These are phyloP conservation scores for Thermothielavioides terrestris DNA, from an alignment of 495 filamentous ascomycete species.

Conservation along the genomic window DNA sequence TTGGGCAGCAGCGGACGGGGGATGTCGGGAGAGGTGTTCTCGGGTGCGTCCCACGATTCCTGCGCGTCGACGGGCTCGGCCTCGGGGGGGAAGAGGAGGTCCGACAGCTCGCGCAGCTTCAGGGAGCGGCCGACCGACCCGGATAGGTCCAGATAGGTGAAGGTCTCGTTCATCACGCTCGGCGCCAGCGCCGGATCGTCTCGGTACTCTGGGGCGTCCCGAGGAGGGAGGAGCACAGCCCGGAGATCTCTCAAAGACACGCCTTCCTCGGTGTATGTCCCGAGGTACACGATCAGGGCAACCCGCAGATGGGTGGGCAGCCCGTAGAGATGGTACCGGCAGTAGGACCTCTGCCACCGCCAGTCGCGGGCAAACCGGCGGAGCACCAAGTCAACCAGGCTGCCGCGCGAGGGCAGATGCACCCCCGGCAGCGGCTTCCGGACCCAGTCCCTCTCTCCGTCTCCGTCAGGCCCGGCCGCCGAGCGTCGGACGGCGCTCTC, in stretches of 20 bases:
- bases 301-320: conserved; percentile 54
- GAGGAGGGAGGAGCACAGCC: conserved; percentile 29
- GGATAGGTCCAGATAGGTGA: conserved; percentile 56
- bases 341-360: conserved; percentile 57
- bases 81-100: conserved; percentile 37
- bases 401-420: conserved; percentile 34
- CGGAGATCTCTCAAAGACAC: conserved; percentile 37
- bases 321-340: conserved; percentile 55
- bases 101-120: conserved; percentile 49
- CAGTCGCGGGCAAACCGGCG: conserved; percentile 59
- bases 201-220: conserved; percentile 20
- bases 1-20: conserved; percentile 36
- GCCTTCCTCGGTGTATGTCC: conserved; percentile 38
- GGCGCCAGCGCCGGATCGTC: conserved; percentile 21
- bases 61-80: not conserved
- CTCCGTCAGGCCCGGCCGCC: not conserved
- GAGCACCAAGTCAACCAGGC: conserved; percentile 51
- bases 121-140: conserved; percentile 51
- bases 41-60: conserved; percentile 33
- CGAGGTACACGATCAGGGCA: conserved; percentile 55
- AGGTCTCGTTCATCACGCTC: conserved; percentile 38
- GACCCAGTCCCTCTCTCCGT: not conserved
- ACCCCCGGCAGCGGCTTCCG: conserved; percentile 28
- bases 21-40: conserved; percentile 9
- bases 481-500: not conserved